A percentile compares a stretch with the other conserved stretches of the same genome.
Conservation (phyloP, 805 yeast genomes). For the Pichia ethanolica region DNA sequence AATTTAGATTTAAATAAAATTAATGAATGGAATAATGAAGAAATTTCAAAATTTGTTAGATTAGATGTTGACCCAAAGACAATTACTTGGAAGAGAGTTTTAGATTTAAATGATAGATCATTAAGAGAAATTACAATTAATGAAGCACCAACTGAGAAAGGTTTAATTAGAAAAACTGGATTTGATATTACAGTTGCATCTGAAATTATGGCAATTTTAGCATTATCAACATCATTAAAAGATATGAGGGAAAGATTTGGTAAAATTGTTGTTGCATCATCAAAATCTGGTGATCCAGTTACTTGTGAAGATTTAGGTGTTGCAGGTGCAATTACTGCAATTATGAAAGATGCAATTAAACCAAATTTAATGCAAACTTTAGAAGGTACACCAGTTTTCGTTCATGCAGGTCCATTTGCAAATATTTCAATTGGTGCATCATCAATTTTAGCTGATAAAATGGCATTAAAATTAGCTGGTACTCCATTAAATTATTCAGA, state of each 20-base stretch:
- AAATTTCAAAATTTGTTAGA: slow-evolving; percentile 66
- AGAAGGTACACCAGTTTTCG: slow-evolving; percentile 96
- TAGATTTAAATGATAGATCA: slow-evolving; percentile 89
- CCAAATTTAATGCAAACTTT: slow-evolving; percentile 96
- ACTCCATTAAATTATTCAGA: slow-evolving; percentile 36
- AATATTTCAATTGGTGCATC: slow-evolving; percentile 96
- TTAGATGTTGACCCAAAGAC: slow-evolving; percentile 85
- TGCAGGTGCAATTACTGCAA: slow-evolving; percentile 93
- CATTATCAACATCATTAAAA: slow-evolving; percentile 65
- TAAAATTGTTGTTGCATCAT: slow-evolving; percentile 80
- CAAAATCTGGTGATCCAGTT: slow-evolving; percentile 66
- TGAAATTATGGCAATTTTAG: slow-evolving; percentile 93
- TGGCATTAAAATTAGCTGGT: slow-evolving; percentile 88
- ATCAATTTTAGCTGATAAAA: slow-evolving; percentile 86
- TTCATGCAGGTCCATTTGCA: slow-evolving; percentile 98
- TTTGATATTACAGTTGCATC: slow-evolving; percentile 96
- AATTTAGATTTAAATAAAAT: slow-evolving; percentile 82
- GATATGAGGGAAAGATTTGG: slow-evolving; percentile 90
- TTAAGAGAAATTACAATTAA: slow-evolving; percentile 86
- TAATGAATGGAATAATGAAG: slow-evolving; percentile 70
- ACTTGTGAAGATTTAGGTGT: slow-evolving; percentile 93
- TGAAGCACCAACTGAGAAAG: slow-evolving; percentile 89
- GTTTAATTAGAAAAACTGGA: slow-evolving; percentile 77
- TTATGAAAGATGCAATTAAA: slow-evolving; percentile 91
- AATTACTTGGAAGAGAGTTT: slow-evolving; percentile 87